Conservation (phyloP, 106 monocot species). For the Gastrodia elata region DNA sequence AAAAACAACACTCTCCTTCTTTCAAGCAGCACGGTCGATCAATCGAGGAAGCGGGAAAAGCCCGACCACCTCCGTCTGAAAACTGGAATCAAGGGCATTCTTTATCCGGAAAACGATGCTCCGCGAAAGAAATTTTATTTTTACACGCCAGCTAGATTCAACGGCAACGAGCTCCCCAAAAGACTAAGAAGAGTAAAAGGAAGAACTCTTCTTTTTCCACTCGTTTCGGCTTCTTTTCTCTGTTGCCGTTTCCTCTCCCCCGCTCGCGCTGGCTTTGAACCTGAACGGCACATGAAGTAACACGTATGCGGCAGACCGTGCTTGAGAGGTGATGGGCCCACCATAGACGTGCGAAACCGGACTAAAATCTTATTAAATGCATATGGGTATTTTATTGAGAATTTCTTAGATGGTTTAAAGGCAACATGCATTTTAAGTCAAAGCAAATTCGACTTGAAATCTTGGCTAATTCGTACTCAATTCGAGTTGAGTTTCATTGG, state of each 20-base stretch:
- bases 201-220: conserved; percentile 1
- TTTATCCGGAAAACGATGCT: neutral
- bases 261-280: neutral
- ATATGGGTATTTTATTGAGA: too few relatives aligned
- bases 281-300: neutral
- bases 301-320: neutral
- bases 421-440: too few relatives aligned
- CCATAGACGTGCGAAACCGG: neutral
- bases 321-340: neutral
- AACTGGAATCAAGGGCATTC: neutral
- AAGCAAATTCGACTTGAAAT: too few relatives aligned
- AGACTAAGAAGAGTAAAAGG: too few relatives aligned
- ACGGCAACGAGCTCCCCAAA: too few relatives aligned
- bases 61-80: neutral
- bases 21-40: neutral
- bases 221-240: conserved; percentile 1
- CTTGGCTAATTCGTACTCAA: too few relatives aligned
- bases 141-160: neutral
- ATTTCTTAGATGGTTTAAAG: too few relatives aligned
- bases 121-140: neutral
- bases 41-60: neutral
- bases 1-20: neutral
- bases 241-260: neutral
- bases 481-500: too few relatives aligned
- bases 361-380: too few relatives aligned